phyloP scores from a whole-genome alignment of 164 flowering plant species.

The Magnolia officinalis region DNA sequence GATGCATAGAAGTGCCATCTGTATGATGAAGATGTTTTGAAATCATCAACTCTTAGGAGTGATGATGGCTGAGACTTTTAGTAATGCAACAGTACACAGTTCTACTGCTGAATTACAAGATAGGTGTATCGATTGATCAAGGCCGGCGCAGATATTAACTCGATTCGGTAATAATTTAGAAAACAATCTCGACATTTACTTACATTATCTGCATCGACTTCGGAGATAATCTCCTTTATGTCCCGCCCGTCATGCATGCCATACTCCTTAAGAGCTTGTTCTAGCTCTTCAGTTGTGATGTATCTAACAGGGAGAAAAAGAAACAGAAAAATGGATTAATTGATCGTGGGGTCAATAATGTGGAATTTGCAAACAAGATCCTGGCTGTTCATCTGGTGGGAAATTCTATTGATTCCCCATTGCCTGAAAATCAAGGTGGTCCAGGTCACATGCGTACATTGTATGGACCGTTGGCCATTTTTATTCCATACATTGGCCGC shows the following conservation, averaged over 20 bases:
- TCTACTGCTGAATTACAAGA: not conserved
- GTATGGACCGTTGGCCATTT: no score
- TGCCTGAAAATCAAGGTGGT: not conserved
- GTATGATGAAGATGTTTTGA: not conserved
- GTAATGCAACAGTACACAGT: not conserved
- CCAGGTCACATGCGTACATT: not conserved
- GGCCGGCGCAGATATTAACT: not conserved
- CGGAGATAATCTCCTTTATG: conserved; percentile 85
- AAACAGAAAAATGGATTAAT: not conserved
- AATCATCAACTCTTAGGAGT: not conserved
- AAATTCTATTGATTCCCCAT: not conserved
- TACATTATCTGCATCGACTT: conserved; percentile 85
- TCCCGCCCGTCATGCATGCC: conserved; percentile 88
- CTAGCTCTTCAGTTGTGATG: conserved; percentile 84
- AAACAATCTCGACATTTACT: conserved; percentile 18
- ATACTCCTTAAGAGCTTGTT: conserved; percentile 80
- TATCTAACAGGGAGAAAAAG: conserved; percentile 37
- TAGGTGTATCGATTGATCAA: not conserved
- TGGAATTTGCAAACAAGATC: not conserved
- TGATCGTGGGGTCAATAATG: not conserved
- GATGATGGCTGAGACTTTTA: not conserved
- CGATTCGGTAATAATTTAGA: no score
- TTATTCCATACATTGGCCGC: no score
- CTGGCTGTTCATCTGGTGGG: not conserved
- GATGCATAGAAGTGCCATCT: not conserved